A percentile compares a stretch with the other conserved stretches of the same genome.
Conservation (phyloP, 1,284 basidiomycete species). For the Boletus semigastroideus region DNA sequence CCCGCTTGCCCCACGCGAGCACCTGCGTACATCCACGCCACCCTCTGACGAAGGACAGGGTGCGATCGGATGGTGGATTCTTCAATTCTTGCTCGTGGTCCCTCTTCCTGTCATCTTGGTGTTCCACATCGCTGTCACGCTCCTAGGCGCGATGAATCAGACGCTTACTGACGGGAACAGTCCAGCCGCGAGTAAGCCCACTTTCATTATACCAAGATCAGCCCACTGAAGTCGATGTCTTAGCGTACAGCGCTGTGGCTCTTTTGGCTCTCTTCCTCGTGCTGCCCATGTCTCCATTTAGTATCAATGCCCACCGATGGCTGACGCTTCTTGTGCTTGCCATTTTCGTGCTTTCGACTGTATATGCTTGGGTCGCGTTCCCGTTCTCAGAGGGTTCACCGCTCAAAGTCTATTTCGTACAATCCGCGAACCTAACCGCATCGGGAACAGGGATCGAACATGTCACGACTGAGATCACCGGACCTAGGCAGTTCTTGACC, state of each 20-base stretch:
- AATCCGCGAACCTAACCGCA: conserved; percentile 48
- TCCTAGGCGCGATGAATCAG: conserved; percentile 54
- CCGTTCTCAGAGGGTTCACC: conserved; percentile 63
- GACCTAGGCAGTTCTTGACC: conserved; percentile 45
- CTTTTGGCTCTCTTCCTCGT: conserved; percentile 50
- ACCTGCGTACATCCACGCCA: conserved; percentile 3
- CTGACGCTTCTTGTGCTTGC: conserved; percentile 43
- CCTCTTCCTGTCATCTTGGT: conserved; percentile 58
- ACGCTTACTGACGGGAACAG: conserved; percentile 66
- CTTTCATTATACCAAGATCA: neutral
- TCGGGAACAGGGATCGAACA: conserved; percentile 19
- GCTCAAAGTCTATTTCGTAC: conserved; percentile 69
- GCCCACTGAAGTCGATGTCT: conserved; percentile 6
- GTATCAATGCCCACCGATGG: conserved; percentile 50
- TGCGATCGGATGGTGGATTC: conserved; percentile 59
- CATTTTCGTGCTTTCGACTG: conserved; percentile 45
- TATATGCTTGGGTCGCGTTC: conserved; percentile 49
- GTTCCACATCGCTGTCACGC: conserved; percentile 50
- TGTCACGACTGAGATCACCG: conserved; percentile 45
- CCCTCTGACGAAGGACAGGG: conserved; percentile 35
- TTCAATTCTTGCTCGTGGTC: conserved; percentile 57
- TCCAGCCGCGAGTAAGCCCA: conserved; percentile 45
- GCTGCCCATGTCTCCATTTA: conserved; percentile 63
- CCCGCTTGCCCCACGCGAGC: conserved; percentile 45
- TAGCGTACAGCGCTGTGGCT: conserved; percentile 55